phyloP scores from a whole-genome alignment of 2,329 filamentous ascomycete genomes.

The Fusarium citri region DNA sequence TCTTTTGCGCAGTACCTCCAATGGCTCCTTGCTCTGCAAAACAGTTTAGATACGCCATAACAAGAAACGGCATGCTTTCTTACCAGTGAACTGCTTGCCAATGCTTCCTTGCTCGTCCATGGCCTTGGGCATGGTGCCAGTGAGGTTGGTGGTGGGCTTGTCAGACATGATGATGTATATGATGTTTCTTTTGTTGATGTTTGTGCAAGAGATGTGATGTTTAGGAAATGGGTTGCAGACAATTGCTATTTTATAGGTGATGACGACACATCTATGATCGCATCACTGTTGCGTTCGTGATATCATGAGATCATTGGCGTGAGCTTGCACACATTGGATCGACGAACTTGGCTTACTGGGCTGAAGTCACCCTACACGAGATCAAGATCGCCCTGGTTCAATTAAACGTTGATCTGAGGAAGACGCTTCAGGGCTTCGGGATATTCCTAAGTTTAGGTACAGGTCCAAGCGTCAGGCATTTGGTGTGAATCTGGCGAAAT shows the following conservation, averaged over 20 bases:
- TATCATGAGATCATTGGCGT: background rate
- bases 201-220: background rate
- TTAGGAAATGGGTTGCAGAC: background rate
- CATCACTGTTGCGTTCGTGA: background rate
- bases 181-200: background rate
- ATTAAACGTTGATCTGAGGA: background rate
- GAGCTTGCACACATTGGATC: background rate
- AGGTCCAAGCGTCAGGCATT: background rate
- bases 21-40: constrained; percentile 58
- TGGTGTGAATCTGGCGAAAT: background rate
- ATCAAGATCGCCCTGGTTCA: background rate
- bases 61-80: background rate
- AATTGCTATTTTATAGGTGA: background rate
- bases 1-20: constrained; percentile 61
- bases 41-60: rapidly evolving
- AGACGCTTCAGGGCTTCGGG: background rate
- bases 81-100: constrained; percentile 67
- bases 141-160: constrained; percentile 14
- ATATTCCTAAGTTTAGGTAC: background rate
- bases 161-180: constrained; percentile 28
- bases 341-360: background rate
- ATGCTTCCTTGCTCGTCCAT: constrained; percentile 63
- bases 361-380: background rate
- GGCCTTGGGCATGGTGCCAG: constrained; percentile 49
- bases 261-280: constrained; percentile 4